phyloP scores from a whole-genome alignment of 1,284 basidiomycete genomes.

The Rhodotorula sp. region DNA sequence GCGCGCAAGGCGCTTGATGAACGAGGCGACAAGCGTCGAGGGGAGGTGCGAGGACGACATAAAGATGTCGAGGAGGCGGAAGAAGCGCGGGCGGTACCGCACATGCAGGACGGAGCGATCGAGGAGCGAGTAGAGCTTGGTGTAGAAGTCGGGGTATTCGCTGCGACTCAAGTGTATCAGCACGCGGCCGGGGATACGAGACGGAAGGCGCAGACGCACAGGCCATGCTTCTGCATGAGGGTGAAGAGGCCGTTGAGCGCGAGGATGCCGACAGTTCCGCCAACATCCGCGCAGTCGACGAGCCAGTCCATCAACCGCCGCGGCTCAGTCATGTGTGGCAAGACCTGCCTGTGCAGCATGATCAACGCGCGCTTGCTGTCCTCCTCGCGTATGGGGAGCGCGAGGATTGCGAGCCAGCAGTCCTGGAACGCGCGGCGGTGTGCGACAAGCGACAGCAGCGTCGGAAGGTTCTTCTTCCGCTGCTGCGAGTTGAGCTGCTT shows the following conservation, averaged over 20 bases:
- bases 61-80: constrained; percentile 88
- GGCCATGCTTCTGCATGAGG: constrained; percentile 88
- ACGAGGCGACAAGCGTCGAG: constrained; percentile 84
- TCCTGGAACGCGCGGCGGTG: constrained; percentile 48
- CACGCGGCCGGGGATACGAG: not conserved
- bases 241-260: constrained; percentile 90
- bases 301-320: constrained; percentile 91
- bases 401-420: constrained; percentile 48
- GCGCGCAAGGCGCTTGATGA: constrained; percentile 86
- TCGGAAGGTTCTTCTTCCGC: constrained; percentile 38
- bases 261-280: constrained; percentile 82
- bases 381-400: constrained; percentile 47
- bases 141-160: constrained; percentile 95
- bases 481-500: constrained; percentile 17
- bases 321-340: constrained; percentile 76
- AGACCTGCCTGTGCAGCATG: constrained; percentile 77
- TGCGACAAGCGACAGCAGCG: constrained; percentile 40
- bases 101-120: constrained; percentile 84
- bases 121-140: constrained; percentile 85
- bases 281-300: constrained; percentile 79
- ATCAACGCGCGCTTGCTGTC: constrained; percentile 65
- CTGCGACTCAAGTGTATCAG: constrained; percentile 54
- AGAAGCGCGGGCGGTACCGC: constrained; percentile 90
- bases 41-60: constrained; percentile 87
- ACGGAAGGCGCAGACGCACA: constrained; percentile 60